Base-by-base conservation (phyloP, 495 filamentous ascomycete species). In the Trichoderma gamsii region DNA sequence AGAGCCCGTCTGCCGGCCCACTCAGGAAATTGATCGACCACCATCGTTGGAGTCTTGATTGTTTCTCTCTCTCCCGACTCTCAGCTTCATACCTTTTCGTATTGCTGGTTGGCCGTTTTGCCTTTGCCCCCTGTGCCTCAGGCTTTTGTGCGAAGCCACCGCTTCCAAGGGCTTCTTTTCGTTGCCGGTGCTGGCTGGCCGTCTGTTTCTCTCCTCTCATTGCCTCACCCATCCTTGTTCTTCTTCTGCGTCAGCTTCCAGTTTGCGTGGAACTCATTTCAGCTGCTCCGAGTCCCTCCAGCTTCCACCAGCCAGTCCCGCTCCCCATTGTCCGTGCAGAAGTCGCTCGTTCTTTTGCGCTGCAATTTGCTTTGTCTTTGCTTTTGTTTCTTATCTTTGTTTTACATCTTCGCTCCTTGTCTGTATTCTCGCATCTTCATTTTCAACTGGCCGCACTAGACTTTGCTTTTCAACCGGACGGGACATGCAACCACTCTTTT, bases 11-110 rank as follows among this genome's bases (percentile, higher is more conserved):
- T 32, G 25, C 15, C 25, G 56, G 56, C 56, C 56, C 56, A 32
- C 56, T 15, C 56, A 29, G 56, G 56, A 61, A 61, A 61, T 56
- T 61, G 56, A 61, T 61, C 56, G 56, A 61, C 23, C n/a, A 29
- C n/a, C 56, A 21, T n/a, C 8, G 3, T n/a, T 61, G 8, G 21
- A 11, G 18, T 56, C n/a, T 16, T 29, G 29, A 56, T 56, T 38
- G 51, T n/a, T 56, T 56, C 51, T 56, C n/a, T 56, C n/a, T n/a
- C n/a, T 11, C 51, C 8, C 51, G 16, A 21, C 18, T 46, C 43
- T 46, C 43, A 16, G 43, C 18, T 16, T 18, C 43, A 46, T 16
- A 46, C 43, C 43, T 18, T 13, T 46, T 46, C 12, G 12, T 18
- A 16, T 46, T 46, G 4, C n/a, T 23, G 4, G 16, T 25, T 56